Evolutionary conservation across 148 eudicot species (phyloP).

Genomic region (Vaccinium macrocarpon): DNA sequence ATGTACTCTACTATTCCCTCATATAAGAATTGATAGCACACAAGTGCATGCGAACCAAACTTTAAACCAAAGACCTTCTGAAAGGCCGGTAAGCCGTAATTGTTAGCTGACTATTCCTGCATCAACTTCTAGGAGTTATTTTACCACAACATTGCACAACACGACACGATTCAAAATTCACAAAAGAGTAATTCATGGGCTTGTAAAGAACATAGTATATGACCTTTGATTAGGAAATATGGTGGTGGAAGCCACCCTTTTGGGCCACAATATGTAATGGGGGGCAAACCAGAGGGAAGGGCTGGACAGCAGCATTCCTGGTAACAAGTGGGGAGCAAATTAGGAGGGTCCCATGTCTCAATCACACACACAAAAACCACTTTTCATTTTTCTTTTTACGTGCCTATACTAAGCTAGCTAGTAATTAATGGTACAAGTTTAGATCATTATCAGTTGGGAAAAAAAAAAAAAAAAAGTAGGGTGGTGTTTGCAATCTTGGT

Average conservation of each 20-base stretch:
- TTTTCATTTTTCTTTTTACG: neutral
- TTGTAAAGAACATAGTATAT: no score
- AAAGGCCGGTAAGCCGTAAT: no score
- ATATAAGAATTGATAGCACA: no score
- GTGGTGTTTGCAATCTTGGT: neutral
- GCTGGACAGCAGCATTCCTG: conserved; percentile 19
- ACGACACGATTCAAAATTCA: neutral
- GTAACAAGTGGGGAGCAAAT: conserved; percentile 34
- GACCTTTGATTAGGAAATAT: neutral
- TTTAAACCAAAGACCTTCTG: no score
- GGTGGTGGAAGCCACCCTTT: conserved; percentile 23
- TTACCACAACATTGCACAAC: neutral
- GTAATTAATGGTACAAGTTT: neutral
- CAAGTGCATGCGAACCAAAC: no score
- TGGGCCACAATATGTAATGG: neutral
- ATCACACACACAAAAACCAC: neutral
- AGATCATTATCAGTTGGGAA: neutral
- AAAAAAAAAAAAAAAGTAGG: neutral
- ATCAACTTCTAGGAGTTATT: no score
- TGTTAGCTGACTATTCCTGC: no score
- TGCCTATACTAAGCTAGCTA: no score
- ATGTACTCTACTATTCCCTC: no score
- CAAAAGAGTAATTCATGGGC: neutral
- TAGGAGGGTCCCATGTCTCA: conserved; percentile 26
- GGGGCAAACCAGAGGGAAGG: conserved; percentile 20